Percentiles rank a stretch among this genome's conserved stretches.
These are phyloP conservation scores for Debaryomyces coudertii DNA, from an alignment of 1,139 yeast genomes.

Conservation along the genomic window DNA sequence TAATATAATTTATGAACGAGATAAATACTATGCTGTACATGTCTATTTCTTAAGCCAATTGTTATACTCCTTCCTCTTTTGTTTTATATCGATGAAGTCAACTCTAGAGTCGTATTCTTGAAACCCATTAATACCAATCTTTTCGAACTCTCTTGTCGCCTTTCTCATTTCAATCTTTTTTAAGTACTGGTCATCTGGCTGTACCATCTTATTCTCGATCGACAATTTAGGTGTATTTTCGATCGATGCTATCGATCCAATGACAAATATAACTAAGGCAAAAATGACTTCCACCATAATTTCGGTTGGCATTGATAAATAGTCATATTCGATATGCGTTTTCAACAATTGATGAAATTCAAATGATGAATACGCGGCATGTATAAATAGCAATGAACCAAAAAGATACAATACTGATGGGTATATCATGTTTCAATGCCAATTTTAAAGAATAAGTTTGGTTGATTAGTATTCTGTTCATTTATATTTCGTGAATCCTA, in stretches of 20 bases:
- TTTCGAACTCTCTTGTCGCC: slow-evolving; percentile 48
- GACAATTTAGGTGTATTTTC: slow-evolving; percentile 28
- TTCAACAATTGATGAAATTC: slow-evolving; percentile 48
- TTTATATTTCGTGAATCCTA: slow-evolving; percentile 1
- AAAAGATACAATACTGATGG: slow-evolving; percentile 20
- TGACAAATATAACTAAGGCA: slow-evolving; percentile 41
- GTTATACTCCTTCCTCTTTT: slow-evolving; percentile 44
- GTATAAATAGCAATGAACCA: slow-evolving; percentile 41
- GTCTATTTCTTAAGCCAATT: slow-evolving; percentile 34
- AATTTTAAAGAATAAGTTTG: neutral
- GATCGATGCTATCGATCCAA: slow-evolving; percentile 37
- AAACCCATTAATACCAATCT: slow-evolving; percentile 47
- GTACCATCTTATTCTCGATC: slow-evolving; percentile 23
- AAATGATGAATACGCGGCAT: slow-evolving; percentile 55
- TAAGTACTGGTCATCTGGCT: slow-evolving; percentile 33
- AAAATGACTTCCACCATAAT: slow-evolving; percentile 44
- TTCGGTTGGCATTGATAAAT: slow-evolving; percentile 37
- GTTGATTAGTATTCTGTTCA: neutral
- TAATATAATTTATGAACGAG: neutral
- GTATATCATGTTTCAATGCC: neutral
- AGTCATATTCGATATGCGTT: slow-evolving; percentile 19
- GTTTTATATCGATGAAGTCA: slow-evolving; percentile 47
- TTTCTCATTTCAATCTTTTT: slow-evolving; percentile 50
- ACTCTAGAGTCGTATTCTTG: slow-evolving; percentile 46
- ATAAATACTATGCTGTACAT: neutral